phyloP scores from a whole-genome alignment of 192 early-diverging fungal species.

The Gorgonomyces haynaldii region DNA sequence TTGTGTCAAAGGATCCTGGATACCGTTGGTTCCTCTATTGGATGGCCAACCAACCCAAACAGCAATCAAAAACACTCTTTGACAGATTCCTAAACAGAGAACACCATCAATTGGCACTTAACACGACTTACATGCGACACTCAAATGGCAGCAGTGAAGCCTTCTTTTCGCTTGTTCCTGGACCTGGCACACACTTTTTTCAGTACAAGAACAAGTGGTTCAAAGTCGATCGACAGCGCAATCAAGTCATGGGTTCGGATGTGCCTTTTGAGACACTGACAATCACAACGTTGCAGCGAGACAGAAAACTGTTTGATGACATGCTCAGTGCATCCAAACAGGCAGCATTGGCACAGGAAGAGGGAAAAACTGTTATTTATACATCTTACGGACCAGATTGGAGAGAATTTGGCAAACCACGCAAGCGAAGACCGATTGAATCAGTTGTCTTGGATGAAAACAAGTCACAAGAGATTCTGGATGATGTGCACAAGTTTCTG shows the following conservation, averaged over 20 bases:
- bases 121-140: constrained; percentile 76
- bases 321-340: constrained; percentile 73
- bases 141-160: constrained; percentile 83
- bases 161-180: constrained; percentile 78
- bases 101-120: constrained; percentile 60
- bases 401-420: constrained; percentile 89
- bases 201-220: constrained; percentile 71
- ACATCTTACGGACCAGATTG: constrained; percentile 92
- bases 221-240: constrained; percentile 29
- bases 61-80: constrained; percentile 1
- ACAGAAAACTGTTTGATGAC: constrained; percentile 60
- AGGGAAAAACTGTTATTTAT: constrained; percentile 93
- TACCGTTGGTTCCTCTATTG: constrained; percentile 92
- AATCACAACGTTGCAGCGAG: constrained; percentile 74
- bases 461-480: constrained; percentile 12
- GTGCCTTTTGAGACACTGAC: constrained; percentile 92
- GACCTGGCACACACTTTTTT: constrained; percentile 83
- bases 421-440: constrained; percentile 52
- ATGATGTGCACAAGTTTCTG: constrained; percentile 33
- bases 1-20: constrained; percentile 84
- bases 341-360: constrained; percentile 74
- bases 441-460: constrained; percentile 28
- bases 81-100: constrained; percentile 24
- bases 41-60: constrained; percentile 49
- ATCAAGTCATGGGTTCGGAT: constrained; percentile 21